Conservation (phyloP, 768 basidiomycete genomes). For the Podaxis rugospora region DNA sequence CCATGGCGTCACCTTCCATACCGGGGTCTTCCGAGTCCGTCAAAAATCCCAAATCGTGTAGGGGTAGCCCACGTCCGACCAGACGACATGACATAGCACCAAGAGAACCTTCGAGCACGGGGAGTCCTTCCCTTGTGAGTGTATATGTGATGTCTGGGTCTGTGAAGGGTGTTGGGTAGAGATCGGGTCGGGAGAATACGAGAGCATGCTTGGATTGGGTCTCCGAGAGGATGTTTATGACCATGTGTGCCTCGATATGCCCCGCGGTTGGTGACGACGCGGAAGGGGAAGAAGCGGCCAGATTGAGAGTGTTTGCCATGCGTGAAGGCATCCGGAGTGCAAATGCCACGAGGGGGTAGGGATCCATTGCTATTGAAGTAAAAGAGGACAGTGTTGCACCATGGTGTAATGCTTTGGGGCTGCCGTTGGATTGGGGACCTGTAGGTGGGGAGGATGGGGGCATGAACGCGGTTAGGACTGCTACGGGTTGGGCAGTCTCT, state of each 20-base stretch:
- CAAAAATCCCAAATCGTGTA: conserved; percentile 49
- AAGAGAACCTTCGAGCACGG: conserved; percentile 52
- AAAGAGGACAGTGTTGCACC: conserved; percentile 95
- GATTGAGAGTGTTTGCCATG: conserved; percentile 63
- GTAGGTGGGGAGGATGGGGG: conserved; percentile 22
- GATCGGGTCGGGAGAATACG: conserved; percentile 69
- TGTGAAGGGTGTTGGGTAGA: conserved; percentile 57
- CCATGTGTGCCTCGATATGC: conserved; percentile 45
- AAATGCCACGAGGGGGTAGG: conserved; percentile 84
- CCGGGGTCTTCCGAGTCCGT: conserved; percentile 10
- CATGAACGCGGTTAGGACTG: conserved; percentile 74
- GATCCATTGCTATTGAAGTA: conserved; percentile 86
- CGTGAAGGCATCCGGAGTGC: conserved; percentile 86
- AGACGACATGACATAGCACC: conserved; percentile 74
- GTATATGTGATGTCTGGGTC: conserved; percentile 28
- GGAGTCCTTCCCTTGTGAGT: conserved; percentile 50
- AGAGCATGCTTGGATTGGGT: conserved; percentile 58
- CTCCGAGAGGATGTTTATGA: conserved; percentile 77
- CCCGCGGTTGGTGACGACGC: conserved; percentile 9
- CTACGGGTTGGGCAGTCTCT: conserved; percentile 79
- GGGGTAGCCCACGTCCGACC: conserved; percentile 52
- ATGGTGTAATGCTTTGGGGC: conserved; percentile 37
- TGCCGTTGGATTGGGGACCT: not conserved
- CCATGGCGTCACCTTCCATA: not conserved
- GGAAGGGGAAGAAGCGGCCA: conserved; percentile 15